phyloP scores from a whole-genome alignment of 306 rosid species.

The Prunus mongolica region DNA sequence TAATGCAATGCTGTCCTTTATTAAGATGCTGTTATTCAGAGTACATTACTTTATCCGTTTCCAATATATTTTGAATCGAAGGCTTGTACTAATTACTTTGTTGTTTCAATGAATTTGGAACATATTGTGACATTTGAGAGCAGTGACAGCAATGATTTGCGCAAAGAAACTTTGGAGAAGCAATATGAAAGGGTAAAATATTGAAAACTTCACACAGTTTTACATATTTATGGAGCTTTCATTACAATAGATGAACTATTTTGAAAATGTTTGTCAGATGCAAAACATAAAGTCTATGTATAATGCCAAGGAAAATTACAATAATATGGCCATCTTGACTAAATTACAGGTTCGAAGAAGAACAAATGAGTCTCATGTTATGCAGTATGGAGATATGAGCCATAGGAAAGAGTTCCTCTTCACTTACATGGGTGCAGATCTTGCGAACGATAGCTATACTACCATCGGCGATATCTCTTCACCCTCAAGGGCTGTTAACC shows the following conservation, averaged over 20 bases:
- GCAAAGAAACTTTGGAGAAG: slow-evolving; percentile 37
- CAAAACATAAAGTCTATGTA: background rate
- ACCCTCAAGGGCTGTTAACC: slow-evolving; percentile 25
- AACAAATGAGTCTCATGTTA: slow-evolving; percentile 48
- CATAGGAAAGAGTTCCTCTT: slow-evolving; percentile 13
- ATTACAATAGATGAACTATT: background rate
- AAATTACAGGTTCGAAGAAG: slow-evolving; percentile 41
- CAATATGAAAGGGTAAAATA: slow-evolving; percentile 44
- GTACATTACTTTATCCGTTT: background rate
- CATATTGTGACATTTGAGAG: background rate
- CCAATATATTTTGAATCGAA: background rate
- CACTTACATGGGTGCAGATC: slow-evolving; percentile 40
- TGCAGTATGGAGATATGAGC: slow-evolving; percentile 44
- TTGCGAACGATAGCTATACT: background rate
- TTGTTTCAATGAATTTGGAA: background rate
- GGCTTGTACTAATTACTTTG: background rate
- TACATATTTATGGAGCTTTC: background rate
- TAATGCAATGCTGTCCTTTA: slow-evolving; percentile 3
- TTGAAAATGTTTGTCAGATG: no score
- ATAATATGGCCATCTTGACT: background rate
- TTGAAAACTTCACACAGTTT: background rate
- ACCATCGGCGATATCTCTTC: background rate
- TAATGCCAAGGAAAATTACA: background rate
- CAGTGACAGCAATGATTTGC: slow-evolving; percentile 51
- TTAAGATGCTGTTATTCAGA: background rate